A percentile compares a stretch with the other conserved stretches of the same genome.
Conservation (phyloP, 2,329 filamentous ascomycete genomes). For the Zalaria sp. region DNA sequence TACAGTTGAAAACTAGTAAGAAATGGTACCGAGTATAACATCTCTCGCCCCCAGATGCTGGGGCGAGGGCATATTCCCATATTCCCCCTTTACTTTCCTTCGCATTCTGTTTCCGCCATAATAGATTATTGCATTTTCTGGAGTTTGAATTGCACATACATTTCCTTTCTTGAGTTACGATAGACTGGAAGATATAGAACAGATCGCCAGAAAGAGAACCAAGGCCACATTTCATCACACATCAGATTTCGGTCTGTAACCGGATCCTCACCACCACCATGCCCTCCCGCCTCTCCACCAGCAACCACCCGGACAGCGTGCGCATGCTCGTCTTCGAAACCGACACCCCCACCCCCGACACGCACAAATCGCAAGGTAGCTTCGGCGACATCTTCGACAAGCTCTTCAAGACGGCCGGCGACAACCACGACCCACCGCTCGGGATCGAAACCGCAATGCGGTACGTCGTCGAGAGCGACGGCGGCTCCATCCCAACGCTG, state of each 20-base stretch:
- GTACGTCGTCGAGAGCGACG: slow-evolving; percentile 33
- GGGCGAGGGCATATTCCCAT: no score
- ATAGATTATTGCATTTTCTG: no score
- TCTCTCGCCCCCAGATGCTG: no score
- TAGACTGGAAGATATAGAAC: background rate
- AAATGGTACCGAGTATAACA: no score
- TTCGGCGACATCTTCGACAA: slow-evolving; percentile 41
- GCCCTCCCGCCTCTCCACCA: slow-evolving; percentile 3
- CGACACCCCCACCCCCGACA: slow-evolving; percentile 40
- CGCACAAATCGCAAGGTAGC: slow-evolving; percentile 32
- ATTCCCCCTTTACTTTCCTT: no score
- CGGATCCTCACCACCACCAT: background rate
- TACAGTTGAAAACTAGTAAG: no score
- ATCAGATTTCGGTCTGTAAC: background rate
- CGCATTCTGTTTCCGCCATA: no score
- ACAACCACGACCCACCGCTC: slow-evolving; percentile 38
- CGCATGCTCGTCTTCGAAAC: slow-evolving; percentile 43
- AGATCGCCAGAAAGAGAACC: background rate
- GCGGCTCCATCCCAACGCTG: slow-evolving; percentile 30
- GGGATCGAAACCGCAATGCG: slow-evolving; percentile 40
- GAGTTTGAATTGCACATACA: no score
- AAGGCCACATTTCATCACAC: background rate
- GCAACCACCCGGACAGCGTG: slow-evolving; percentile 2
- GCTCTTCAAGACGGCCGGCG: slow-evolving; percentile 38
- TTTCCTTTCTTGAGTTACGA: no score